Conservation (phyloP, 768 basidiomycete species). For the Russula sp. region DNA sequence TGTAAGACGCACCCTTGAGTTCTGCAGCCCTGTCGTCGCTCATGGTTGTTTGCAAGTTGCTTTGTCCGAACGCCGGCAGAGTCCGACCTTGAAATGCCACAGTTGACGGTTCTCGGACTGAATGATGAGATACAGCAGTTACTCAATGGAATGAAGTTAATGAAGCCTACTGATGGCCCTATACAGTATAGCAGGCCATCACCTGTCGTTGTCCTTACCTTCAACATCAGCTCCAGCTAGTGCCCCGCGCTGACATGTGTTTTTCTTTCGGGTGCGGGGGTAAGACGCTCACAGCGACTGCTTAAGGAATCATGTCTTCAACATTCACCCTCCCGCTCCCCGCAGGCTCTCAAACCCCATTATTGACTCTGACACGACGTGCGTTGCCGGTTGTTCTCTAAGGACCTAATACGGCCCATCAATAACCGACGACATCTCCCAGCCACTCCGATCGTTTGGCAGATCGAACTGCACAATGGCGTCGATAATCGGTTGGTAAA, state of each 20-base stretch:
- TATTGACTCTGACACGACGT: conserved; percentile 65
- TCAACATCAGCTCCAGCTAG: too few species aligned
- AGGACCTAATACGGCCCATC: neutral
- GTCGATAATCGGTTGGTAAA: conserved; percentile 64
- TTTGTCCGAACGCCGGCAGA: neutral
- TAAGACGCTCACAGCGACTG: too few species aligned
- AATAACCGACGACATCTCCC: neutral
- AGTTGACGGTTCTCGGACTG: too few species aligned
- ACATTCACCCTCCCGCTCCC: conserved; percentile 34
- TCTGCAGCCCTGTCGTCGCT: conserved; percentile 36
- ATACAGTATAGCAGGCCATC: too few species aligned
- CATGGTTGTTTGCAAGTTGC: conserved; percentile 29
- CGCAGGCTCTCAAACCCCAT: conserved; percentile 8
- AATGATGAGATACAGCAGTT: neutral
- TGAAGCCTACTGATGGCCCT: too few species aligned
- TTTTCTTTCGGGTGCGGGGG: neutral
- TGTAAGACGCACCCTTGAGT: conserved; percentile 40
- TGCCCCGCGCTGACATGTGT: neutral
- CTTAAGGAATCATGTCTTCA: conserved; percentile 23
- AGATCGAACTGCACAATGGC: conserved; percentile 77
- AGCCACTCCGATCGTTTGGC: conserved; percentile 63
- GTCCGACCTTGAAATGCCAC: neutral
- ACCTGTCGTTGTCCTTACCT: too few species aligned
- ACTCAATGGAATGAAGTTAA: neutral
- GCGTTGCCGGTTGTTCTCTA: conserved; percentile 24